phyloP scores from a whole-genome alignment of 768 basidiomycete genomes.

The Scleroderma bovista region DNA sequence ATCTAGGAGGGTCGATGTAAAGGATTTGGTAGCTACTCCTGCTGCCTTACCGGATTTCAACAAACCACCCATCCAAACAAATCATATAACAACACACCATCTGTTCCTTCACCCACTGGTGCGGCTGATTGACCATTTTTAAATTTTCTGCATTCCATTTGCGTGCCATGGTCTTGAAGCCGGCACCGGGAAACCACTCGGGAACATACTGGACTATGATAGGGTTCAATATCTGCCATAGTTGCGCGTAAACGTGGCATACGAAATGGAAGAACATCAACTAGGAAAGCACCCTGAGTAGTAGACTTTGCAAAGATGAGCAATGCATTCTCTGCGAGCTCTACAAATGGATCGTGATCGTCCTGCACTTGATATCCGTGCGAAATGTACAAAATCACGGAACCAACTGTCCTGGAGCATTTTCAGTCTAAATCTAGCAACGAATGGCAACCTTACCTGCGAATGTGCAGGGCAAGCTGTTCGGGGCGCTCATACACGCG shows the following conservation, averaged over 20 bases:
- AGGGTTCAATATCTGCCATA: not conserved
- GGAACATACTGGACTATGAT: slow-evolving; percentile 13
- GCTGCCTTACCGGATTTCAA: no score
- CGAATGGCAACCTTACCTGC: no score
- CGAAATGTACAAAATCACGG: slow-evolving; percentile 30
- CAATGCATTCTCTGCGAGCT: slow-evolving; percentile 21
- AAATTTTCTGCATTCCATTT: slow-evolving; percentile 1
- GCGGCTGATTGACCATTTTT: slow-evolving; percentile 1
- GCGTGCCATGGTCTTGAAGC: no score
- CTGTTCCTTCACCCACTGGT: slow-evolving; percentile 10
- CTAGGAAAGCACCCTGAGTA: slow-evolving; percentile 7
- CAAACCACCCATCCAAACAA: no score
- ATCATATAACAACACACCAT: no score
- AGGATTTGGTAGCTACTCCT: no score
- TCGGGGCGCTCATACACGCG: slow-evolving; percentile 3
- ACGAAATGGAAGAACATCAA: slow-evolving; percentile 10
- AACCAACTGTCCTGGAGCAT: slow-evolving; percentile 26
- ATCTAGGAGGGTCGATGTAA: no score
- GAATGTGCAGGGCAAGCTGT: slow-evolving; percentile 2
- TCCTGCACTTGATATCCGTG: slow-evolving; percentile 32
- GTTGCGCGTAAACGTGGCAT: not conserved
- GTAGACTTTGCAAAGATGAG: slow-evolving; percentile 5
- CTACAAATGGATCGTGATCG: slow-evolving; percentile 28
- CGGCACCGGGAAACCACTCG: slow-evolving; percentile 17
- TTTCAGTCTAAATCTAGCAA: not conserved